phyloP scores from a whole-genome alignment of 352 stramenopile genomes.

The Globisporangium cylindrosporum region DNA sequence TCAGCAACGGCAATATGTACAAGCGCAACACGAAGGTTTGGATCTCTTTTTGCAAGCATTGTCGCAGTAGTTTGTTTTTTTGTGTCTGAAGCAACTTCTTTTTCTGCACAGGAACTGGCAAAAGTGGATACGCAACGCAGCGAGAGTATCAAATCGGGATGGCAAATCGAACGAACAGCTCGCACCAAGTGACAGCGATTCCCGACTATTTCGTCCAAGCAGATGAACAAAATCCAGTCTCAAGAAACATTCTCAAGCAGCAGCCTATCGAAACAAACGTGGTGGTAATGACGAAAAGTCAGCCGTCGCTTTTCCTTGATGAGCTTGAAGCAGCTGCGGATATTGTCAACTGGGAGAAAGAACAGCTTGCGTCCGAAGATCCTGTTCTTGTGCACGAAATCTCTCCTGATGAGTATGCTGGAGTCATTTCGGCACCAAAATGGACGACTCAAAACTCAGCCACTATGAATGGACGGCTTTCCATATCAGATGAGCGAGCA shows the following conservation, averaged over 20 bases:
- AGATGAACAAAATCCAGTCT: not conserved
- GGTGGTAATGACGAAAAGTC: not conserved
- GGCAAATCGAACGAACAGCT: not conserved
- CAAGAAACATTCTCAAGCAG: constrained; percentile 6
- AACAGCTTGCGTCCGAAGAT: constrained; percentile 13
- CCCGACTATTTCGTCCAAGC: not conserved
- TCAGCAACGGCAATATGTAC: not conserved
- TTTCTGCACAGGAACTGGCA: not conserved
- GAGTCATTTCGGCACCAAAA: not conserved
- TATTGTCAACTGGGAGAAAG: constrained; percentile 22
- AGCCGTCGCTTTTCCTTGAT: constrained; percentile 17
- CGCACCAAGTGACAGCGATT: not conserved
- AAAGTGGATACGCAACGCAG: not conserved
- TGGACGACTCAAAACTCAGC: not conserved
- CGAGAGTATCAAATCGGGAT: not conserved
- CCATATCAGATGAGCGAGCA: constrained; percentile 32
- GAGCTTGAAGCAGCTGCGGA: constrained; percentile 24
- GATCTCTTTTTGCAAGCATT: no score
- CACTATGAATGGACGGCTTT: not conserved
- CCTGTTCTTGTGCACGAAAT: constrained; percentile 10
- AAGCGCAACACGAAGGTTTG: not conserved
- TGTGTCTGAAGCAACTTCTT: not conserved
- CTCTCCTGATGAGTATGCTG: constrained; percentile 11
- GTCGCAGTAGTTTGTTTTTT: no score
- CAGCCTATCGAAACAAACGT: not conserved